Evolutionary conservation across 1,139 yeast species (phyloP).

Genomic region (Yamadazyma epiphylla): DNA sequence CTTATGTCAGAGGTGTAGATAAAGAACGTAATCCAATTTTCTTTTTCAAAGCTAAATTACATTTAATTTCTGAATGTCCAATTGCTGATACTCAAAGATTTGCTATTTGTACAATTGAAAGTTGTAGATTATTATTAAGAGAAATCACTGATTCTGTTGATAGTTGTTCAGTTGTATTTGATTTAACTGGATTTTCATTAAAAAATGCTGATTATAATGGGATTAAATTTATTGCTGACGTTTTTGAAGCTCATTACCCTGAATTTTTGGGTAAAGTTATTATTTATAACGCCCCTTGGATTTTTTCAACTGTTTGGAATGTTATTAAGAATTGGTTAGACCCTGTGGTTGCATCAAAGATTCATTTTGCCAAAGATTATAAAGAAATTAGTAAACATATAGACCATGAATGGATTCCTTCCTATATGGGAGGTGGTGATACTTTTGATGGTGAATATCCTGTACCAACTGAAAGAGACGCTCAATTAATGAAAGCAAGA

Average conservation of each 20-base stretch:
- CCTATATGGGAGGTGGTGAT: conserved; percentile 39
- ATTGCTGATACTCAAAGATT: conserved; percentile 36
- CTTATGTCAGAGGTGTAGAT: conserved; percentile 39
- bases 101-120: conserved; percentile 38
- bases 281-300: conserved; percentile 49
- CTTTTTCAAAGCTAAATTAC: conserved; percentile 38
- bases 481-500: conserved; percentile 24
- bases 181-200: conserved; percentile 44
- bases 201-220: conserved; percentile 44
- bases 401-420: conserved; percentile 34
- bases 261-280: conserved; percentile 40
- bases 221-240: conserved; percentile 42
- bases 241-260: conserved; percentile 48
- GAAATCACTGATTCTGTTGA: conserved; percentile 36
- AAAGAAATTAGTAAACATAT: conserved; percentile 31
- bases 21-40: conserved; percentile 35
- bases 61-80: conserved; percentile 38
- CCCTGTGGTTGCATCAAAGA: conserved; percentile 43
- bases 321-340: conserved; percentile 45
- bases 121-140: conserved; percentile 34
- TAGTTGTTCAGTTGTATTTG: conserved; percentile 39
- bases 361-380: conserved; percentile 39
- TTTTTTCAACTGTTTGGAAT: conserved; percentile 45
- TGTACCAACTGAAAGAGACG: conserved; percentile 27
- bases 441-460: conserved; percentile 23